Percentiles rank a stretch among this genome's conserved stretches.
Evolutionary conservation across 73 alveolate genomes (phyloP).

Genomic region (Blepharisma japonicum): DNA sequence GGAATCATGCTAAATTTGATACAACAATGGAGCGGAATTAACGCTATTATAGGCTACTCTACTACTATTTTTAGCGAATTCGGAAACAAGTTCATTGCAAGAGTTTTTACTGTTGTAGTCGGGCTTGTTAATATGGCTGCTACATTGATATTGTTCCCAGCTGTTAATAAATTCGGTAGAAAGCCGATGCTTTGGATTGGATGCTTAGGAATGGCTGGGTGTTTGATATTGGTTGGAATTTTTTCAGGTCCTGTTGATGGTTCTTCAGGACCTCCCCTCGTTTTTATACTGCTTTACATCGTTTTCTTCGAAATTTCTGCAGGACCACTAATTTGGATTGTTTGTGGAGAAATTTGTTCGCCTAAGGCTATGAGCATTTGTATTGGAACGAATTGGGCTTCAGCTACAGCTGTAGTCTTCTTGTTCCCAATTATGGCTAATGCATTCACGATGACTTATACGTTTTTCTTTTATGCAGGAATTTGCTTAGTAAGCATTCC

Average conservation of each 20-base stretch:
- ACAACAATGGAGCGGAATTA: slow-evolving; percentile 12
- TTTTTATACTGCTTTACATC: neutral
- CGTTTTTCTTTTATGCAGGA: slow-evolving; percentile 3
- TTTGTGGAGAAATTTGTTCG: neutral
- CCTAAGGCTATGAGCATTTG: slow-evolving; percentile 2
- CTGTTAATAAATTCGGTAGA: neutral
- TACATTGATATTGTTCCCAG: neutral
- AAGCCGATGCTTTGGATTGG: neutral
- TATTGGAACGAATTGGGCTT: neutral
- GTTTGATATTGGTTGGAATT: neutral
- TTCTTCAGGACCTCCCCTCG: neutral
- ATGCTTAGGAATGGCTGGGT: neutral
- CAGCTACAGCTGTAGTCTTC: neutral
- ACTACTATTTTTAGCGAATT: slow-evolving; percentile 5
- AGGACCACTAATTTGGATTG: neutral
- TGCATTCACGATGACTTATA: neutral
- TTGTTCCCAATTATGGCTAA: neutral
- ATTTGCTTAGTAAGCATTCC: neutral
- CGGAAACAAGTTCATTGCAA: neutral
- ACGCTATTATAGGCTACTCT: neutral
- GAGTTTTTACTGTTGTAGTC: slow-evolving; percentile 14
- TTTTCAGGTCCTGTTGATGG: slow-evolving; percentile 8
- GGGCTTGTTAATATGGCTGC: slow-evolving; percentile 13
- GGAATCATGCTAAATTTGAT: neutral
- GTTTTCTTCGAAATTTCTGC: neutral